phyloP scores from a whole-genome alignment of 163 green algal species.

The Trebouxia gelatinosa region DNA sequence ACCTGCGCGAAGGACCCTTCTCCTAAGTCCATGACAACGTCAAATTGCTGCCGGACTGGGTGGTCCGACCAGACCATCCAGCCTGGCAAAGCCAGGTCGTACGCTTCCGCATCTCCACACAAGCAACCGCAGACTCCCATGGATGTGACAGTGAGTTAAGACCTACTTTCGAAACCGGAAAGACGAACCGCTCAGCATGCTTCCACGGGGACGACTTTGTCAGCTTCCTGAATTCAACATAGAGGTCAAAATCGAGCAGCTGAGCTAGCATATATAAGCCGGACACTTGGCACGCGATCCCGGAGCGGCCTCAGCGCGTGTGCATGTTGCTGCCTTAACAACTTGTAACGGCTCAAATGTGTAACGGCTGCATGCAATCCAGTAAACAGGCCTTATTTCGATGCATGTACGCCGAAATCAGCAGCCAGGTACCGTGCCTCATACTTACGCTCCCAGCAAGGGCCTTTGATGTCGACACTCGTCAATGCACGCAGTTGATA shows the following conservation, averaged over 20 bases:
- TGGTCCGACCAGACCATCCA: slow-evolving; percentile 46
- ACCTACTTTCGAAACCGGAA: background rate
- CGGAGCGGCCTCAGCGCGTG: background rate
- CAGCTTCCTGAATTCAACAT: no score
- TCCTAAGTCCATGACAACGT: slow-evolving; percentile 55
- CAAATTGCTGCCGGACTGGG: slow-evolving; percentile 47
- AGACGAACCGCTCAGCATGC: background rate
- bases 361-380: slow-evolving; percentile 20
- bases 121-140: slow-evolving; percentile 17
- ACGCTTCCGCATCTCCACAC: slow-evolving; percentile 10
- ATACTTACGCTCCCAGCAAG: no score
- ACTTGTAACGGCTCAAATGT: background rate
- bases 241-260: no score
- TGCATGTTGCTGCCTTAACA: background rate
- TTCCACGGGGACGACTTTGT: no score
- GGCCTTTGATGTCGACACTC: background rate
- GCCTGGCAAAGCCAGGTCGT: background rate
- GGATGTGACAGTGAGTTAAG: no score
- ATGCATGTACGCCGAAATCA: no score
- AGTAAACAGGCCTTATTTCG: no score
- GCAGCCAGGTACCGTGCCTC: no score
- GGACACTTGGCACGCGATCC: background rate
- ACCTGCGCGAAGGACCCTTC: slow-evolving; percentile 45
- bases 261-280: no score
- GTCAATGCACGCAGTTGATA: no score